Conservation (phyloP, 2,329 filamentous ascomycete genomes). For the Penicillium sp. region DNA sequence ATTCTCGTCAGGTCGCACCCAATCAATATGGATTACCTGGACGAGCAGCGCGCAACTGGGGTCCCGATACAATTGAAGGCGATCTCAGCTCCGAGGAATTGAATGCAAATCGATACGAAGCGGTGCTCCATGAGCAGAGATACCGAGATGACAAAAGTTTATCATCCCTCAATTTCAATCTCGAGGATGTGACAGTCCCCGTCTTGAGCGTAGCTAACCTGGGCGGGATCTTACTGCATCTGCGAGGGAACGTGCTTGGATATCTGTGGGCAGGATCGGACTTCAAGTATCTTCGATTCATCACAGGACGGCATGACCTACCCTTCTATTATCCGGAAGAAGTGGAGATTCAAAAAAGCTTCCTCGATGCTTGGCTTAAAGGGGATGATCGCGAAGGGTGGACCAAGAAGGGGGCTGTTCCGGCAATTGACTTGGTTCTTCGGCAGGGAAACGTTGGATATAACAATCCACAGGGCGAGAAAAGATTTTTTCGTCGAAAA, state of each 20-base stretch:
- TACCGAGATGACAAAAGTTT: slow-evolving; percentile 67
- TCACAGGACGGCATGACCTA: slow-evolving; percentile 69
- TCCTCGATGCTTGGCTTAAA: slow-evolving; percentile 71
- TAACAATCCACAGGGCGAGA: slow-evolving; percentile 65
- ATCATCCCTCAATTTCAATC: slow-evolving; percentile 63
- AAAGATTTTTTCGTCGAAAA: slow-evolving; percentile 55
- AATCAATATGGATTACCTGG: slow-evolving; percentile 64
- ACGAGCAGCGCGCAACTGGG: slow-evolving; percentile 23
- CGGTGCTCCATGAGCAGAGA: slow-evolving; percentile 34
- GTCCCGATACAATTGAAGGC: slow-evolving; percentile 29
- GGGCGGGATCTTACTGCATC: slow-evolving; percentile 69
- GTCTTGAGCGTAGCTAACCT: slow-evolving; percentile 69
- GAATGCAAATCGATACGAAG: neutral
- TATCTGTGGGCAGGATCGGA: slow-evolving; percentile 65
- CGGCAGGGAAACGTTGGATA: slow-evolving; percentile 68
- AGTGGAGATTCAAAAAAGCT: slow-evolving; percentile 67
- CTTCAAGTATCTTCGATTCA: slow-evolving; percentile 69
- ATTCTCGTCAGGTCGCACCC: slow-evolving; percentile 64
- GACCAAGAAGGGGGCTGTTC: slow-evolving; percentile 53
- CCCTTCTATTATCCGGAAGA: slow-evolving; percentile 72
- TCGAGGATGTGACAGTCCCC: slow-evolving; percentile 68
- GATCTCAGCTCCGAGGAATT: slow-evolving; percentile 19
- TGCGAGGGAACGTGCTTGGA: slow-evolving; percentile 69
- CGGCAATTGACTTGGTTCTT: slow-evolving; percentile 62
- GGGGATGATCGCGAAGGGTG: slow-evolving; percentile 57